Evolutionary conservation across 1,284 basidiomycete genomes (phyloP).

Genomic region (Ustilago trichophora): DNA sequence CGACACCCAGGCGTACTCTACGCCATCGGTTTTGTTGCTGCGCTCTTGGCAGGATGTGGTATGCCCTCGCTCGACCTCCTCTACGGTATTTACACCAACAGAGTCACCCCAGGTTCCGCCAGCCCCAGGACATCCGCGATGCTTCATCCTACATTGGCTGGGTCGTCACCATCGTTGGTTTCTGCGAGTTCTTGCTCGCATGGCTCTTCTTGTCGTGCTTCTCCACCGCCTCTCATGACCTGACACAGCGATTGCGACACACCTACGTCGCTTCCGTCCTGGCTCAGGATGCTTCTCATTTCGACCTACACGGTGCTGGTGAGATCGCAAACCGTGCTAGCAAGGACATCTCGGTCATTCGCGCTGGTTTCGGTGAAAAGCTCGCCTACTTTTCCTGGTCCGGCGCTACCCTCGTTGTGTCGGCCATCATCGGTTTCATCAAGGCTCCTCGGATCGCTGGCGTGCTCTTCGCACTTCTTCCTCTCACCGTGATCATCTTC

Average conservation of each 20-base stretch:
- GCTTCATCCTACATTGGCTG: conserved; percentile 60
- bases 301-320: conserved; percentile 68
- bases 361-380: conserved; percentile 68
- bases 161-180: conserved; percentile 66
- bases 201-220: conserved; percentile 63
- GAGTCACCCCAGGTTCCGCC: conserved; percentile 39
- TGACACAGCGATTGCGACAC: conserved; percentile 65
- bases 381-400: conserved; percentile 67
- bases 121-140: conserved; percentile 35
- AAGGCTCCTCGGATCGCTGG: conserved; percentile 67
- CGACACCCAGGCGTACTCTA: conserved; percentile 57
- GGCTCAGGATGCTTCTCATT: conserved; percentile 68
- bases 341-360: conserved; percentile 67
- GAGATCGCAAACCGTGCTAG: conserved; percentile 67
- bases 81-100: conserved; percentile 61
- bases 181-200: conserved; percentile 56
- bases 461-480: conserved; percentile 67
- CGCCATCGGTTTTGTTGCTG: conserved; percentile 44
- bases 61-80: conserved; percentile 59
- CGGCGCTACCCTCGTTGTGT: conserved; percentile 60
- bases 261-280: conserved; percentile 68
- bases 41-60: conserved; percentile 49
- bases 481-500: conserved; percentile 65
- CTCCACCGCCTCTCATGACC: conserved; percentile 63
- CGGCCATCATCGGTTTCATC: conserved; percentile 66